A percentile compares a stretch with the other conserved stretches of the same genome.
phyloP scores from a whole-genome alignment of 805 yeast genomes.

The Metschnikowia dekortorum region DNA sequence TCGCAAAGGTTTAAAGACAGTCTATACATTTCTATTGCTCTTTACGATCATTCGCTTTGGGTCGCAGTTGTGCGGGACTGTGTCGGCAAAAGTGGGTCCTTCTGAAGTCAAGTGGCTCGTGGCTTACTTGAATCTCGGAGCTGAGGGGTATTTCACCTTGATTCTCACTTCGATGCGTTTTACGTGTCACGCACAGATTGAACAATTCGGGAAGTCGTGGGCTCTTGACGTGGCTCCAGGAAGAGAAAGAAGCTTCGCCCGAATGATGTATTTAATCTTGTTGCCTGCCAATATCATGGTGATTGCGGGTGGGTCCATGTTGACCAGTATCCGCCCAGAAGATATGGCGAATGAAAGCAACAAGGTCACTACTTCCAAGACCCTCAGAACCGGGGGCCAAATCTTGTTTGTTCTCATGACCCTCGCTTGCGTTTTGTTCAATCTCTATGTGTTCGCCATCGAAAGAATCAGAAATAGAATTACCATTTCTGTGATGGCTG shows the following conservation, averaged over 20 bases:
- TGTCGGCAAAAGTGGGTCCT: conserved; percentile 28
- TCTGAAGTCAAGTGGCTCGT: conserved; percentile 30
- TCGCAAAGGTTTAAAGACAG: conserved; percentile 22
- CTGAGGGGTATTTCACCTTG: conserved; percentile 37
- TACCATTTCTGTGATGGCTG: conserved; percentile 19
- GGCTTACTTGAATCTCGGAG: conserved; percentile 35
- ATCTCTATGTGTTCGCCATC: conserved; percentile 16
- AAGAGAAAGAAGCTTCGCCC: conserved; percentile 1
- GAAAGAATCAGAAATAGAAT: conserved; percentile 21
- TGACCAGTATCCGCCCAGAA: conserved; percentile 20
- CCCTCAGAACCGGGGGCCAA: conserved; percentile 33
- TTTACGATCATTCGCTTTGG: conserved; percentile 30
- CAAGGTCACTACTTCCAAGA: conserved; percentile 18
- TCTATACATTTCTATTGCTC: conserved; percentile 21
- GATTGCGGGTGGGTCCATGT: conserved; percentile 29
- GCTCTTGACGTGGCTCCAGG: conserved; percentile 9
- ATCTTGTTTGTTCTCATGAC: conserved; percentile 25
- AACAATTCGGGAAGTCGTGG: conserved; percentile 26
- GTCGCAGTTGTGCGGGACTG: conserved; percentile 35
- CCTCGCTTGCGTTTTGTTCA: conserved; percentile 16
- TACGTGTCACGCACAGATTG: conserved; percentile 24
- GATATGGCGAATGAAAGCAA: conserved; percentile 2
- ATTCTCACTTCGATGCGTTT: conserved; percentile 26
- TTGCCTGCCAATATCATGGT: conserved; percentile 32
- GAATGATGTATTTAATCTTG: conserved; percentile 22